Evolutionary conservation across 2,329 filamentous ascomycete species (phyloP).

Genomic region (Talaromyces sp.): DNA sequence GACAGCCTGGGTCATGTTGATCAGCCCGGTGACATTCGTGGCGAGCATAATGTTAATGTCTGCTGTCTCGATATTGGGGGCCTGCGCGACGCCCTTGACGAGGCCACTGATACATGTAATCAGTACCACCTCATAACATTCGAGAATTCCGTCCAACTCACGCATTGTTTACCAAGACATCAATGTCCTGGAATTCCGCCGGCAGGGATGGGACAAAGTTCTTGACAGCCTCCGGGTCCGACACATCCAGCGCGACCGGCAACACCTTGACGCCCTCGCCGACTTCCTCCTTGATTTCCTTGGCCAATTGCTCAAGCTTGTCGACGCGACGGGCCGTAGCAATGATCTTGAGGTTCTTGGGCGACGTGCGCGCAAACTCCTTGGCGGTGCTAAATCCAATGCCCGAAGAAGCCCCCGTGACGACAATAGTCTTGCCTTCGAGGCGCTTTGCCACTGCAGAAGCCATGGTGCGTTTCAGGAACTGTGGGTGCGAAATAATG

Average conservation of each 20-base stretch:
- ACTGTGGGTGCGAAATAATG: conserved; percentile 1
- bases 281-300: conserved; percentile 70
- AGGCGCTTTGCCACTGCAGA: conserved; percentile 77
- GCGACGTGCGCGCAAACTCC: conserved; percentile 85
- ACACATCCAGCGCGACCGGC: conserved; percentile 81
- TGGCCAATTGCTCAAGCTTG: conserved; percentile 68
- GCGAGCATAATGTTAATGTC: conserved; percentile 85
- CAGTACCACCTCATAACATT: not conserved
- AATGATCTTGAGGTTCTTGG: conserved; percentile 74
- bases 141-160: conserved; percentile 43
- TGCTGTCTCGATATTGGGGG: conserved; percentile 73
- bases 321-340: conserved; percentile 85
- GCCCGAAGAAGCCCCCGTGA: conserved; percentile 90
- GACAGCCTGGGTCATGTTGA: conserved; percentile 93
- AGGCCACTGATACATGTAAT: conserved; percentile 58
- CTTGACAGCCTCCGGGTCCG: conserved; percentile 68
- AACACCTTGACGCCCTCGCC: conserved; percentile 76
- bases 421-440: conserved; percentile 82
- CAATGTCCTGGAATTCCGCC: conserved; percentile 75
- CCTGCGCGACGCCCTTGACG: conserved; percentile 81
- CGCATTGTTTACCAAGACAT: conserved; percentile 96
- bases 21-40: conserved; percentile 91
- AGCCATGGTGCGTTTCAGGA: conserved; percentile 49
- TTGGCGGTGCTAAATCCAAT: conserved; percentile 74
- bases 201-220: conserved; percentile 70